phyloP scores from a whole-genome alignment of 1,139 yeast genomes.

The Taphrina populina region DNA sequence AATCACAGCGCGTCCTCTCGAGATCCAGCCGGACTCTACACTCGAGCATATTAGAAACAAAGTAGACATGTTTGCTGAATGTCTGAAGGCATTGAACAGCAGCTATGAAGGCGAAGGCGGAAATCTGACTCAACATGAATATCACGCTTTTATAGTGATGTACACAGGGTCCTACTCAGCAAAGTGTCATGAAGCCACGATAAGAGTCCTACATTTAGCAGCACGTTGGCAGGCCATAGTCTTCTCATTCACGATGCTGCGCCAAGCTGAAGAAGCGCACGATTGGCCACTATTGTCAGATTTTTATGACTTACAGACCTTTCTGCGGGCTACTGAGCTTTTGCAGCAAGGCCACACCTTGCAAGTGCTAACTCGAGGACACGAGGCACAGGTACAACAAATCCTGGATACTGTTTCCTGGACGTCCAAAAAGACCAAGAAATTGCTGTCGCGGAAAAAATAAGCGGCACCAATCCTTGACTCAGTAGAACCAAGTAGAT shows the following conservation, averaged over 20 bases:
- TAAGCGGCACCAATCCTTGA: neutral
- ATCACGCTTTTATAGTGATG: conserved; percentile 1
- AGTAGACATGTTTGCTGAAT: neutral
- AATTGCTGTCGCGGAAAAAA: conserved; percentile 3
- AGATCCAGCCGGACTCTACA: neutral
- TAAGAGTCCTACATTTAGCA: neutral
- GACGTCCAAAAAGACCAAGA: conserved; percentile 1
- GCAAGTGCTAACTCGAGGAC: neutral
- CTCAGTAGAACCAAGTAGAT: conserved; percentile 16
- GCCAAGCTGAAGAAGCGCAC: neutral
- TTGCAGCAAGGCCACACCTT: neutral
- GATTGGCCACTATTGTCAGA: neutral
- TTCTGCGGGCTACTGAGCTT: neutral
- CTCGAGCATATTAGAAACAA: neutral
- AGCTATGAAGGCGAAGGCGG: neutral
- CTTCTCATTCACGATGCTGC: conserved; percentile 2
- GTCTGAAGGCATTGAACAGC: neutral
- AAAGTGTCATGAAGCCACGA: neutral
- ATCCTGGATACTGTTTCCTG: neutral
- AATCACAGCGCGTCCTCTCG: neutral
- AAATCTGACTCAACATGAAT: neutral
- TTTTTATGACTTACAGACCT: conserved; percentile 13
- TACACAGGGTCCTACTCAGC: neutral
- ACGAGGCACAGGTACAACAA: neutral
- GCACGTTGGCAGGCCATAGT: conserved; percentile 15